A percentile compares a stretch with the other conserved stretches of the same genome.
Conservation (phyloP, 2,329 filamentous ascomycete species). For the Chaetothyriales sp. region DNA sequence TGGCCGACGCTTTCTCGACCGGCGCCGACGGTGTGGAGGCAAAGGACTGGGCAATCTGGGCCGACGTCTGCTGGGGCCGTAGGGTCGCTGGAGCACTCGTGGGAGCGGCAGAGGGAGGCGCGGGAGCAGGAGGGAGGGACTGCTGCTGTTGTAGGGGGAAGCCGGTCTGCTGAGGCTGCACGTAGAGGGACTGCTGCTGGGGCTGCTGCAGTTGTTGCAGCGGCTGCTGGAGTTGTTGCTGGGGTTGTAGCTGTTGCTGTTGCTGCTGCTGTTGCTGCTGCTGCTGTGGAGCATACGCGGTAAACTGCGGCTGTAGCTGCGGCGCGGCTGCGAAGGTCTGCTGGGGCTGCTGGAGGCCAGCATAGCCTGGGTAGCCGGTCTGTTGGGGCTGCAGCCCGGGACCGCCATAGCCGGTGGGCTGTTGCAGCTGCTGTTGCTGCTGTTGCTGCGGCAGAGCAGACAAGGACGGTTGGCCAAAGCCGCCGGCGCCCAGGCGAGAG, state of each 20-base stretch:
- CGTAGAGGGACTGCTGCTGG: slow-evolving; percentile 35
- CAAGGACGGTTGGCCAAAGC: slow-evolving; percentile 39
- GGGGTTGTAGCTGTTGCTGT: slow-evolving; percentile 25
- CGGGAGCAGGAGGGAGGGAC: slow-evolving; percentile 27
- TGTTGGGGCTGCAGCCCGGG: slow-evolving; percentile 48
- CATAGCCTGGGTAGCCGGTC: slow-evolving; percentile 45
- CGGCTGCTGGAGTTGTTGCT: slow-evolving; percentile 24
- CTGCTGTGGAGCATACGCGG: slow-evolving; percentile 36
- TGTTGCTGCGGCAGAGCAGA: slow-evolving; percentile 26
- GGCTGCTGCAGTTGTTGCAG: slow-evolving; percentile 44
- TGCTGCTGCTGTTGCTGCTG: slow-evolving; percentile 39
- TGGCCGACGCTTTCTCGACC: slow-evolving; percentile 45
- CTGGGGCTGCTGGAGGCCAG: slow-evolving; percentile 23
- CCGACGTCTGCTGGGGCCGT: slow-evolving; percentile 45
- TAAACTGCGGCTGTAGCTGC: slow-evolving; percentile 46
- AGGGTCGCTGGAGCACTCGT: slow-evolving; percentile 33
- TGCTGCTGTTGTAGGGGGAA: slow-evolving; percentile 32
- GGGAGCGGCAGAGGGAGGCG: slow-evolving; percentile 22
- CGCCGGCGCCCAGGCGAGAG: slow-evolving; percentile 53
- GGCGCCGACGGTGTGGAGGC: slow-evolving; percentile 41
- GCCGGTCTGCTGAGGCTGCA: too few species aligned
- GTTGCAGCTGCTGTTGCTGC: slow-evolving; percentile 40
- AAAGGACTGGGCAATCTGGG: slow-evolving; percentile 51
- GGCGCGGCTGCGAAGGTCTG: slow-evolving; percentile 31
- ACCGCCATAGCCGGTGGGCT: slow-evolving; percentile 40